These are phyloP conservation scores for Fusarium falciforme DNA, from an alignment of 2,329 filamentous ascomycete species.

Conservation along the genomic window DNA sequence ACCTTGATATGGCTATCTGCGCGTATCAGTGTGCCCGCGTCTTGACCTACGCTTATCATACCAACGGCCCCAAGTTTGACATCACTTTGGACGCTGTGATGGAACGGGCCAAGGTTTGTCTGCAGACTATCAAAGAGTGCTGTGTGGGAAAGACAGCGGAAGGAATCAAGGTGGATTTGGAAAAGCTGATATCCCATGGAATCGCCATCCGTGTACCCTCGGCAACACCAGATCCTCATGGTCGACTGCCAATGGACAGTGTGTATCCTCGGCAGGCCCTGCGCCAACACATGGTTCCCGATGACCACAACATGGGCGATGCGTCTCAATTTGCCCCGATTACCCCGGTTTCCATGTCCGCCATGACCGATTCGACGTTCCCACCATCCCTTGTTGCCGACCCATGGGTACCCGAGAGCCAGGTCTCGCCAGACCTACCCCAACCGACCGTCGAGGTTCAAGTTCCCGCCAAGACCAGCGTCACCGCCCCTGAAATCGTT, in stretches of 20 bases:
- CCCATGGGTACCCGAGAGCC: constrained; percentile 45
- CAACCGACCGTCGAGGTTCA: constrained; percentile 36
- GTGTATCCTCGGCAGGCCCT: constrained; percentile 38
- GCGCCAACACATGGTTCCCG: constrained; percentile 40
- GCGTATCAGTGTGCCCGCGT: constrained; percentile 67
- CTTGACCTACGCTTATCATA: constrained; percentile 63
- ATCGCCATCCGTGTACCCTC: constrained; percentile 45
- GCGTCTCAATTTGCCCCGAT: constrained; percentile 30
- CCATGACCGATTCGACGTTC: constrained; percentile 46
- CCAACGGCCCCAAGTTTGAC: constrained; percentile 55
- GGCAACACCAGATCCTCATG: constrained; percentile 30
- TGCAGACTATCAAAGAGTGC: constrained; percentile 63
- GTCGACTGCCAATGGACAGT: constrained; percentile 34
- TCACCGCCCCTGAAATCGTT: constrained; percentile 36
- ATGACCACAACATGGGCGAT: constrained; percentile 45
- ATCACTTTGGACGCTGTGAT: constrained; percentile 59
- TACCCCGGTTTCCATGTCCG: constrained; percentile 27
- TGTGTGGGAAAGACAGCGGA: constrained; percentile 63
- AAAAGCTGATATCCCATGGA: constrained; percentile 62
- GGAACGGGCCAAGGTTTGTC: constrained; percentile 63
- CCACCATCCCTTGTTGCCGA: constrained; percentile 47
- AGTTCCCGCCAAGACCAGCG: constrained; percentile 20
- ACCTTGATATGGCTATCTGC: constrained; percentile 66
- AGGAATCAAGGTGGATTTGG: constrained; percentile 60
- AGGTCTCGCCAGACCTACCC: constrained; percentile 40